These are phyloP conservation scores for Cryoendolithus antarcticus DNA, from an alignment of 2,329 filamentous ascomycete species.

Conservation along the genomic window DNA sequence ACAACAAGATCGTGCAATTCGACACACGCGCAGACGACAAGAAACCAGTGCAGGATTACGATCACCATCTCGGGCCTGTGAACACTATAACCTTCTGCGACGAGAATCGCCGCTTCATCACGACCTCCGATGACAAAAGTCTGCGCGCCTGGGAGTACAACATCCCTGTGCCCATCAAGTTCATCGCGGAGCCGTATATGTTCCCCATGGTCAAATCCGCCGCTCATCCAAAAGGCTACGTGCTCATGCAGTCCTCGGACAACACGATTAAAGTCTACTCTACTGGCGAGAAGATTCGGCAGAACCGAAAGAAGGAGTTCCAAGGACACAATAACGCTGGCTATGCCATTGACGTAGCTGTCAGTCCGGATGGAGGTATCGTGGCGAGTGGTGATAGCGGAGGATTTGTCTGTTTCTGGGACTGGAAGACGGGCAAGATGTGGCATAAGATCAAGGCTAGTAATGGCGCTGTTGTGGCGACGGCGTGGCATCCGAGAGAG, in stretches of 20 bases:
- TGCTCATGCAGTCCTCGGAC: slow-evolving; percentile 84
- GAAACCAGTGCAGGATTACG: slow-evolving; percentile 86
- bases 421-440: slow-evolving; percentile 99
- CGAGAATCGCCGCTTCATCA: slow-evolving; percentile 88
- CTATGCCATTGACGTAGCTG: slow-evolving; percentile 78
- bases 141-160: slow-evolving; percentile 96
- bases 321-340: slow-evolving; percentile 92
- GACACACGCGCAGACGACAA: slow-evolving; percentile 53
- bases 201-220: slow-evolving; percentile 83
- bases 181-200: slow-evolving; percentile 96
- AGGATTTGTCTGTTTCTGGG: slow-evolving; percentile 92
- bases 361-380: slow-evolving; percentile 86
- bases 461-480: slow-evolving; percentile 66
- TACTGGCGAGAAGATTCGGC: slow-evolving; percentile 86
- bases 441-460: slow-evolving; percentile 88
- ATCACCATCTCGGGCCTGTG: slow-evolving; percentile 90
- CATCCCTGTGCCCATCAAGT: slow-evolving; percentile 96
- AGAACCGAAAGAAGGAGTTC: slow-evolving; percentile 95
- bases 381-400: slow-evolving; percentile 75
- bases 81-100: slow-evolving; percentile 97
- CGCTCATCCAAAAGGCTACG: slow-evolving; percentile 83
- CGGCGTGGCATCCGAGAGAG: slow-evolving; percentile 96
- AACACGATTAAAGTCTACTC: slow-evolving; percentile 97
- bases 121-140: slow-evolving; percentile 93
- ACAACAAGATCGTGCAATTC: slow-evolving; percentile 98